Conservation (phyloP, 1,284 basidiomycete species). For the Malassezia vespertilionis region DNA sequence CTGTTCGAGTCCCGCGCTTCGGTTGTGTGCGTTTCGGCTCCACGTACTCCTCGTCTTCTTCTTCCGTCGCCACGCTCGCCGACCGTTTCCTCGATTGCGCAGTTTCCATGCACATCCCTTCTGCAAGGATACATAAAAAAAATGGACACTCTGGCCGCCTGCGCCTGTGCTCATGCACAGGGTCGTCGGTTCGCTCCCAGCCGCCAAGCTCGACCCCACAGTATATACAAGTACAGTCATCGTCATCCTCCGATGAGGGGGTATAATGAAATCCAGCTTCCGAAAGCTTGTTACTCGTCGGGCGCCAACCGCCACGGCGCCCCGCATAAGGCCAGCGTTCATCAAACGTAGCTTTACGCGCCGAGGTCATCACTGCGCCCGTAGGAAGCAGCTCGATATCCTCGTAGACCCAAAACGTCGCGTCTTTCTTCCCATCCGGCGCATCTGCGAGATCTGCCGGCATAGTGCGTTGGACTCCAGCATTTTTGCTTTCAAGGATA, state of each 20-base stretch:
- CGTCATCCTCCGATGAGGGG: slow-evolving; percentile 33
- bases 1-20: no score
- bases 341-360: slow-evolving; percentile 39
- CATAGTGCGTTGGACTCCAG: background rate
- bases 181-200: slow-evolving; percentile 47
- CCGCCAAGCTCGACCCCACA: slow-evolving; percentile 39
- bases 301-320: slow-evolving; percentile 46
- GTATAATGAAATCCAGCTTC: slow-evolving; percentile 44
- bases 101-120: background rate
- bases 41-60: background rate
- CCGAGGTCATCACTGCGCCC: slow-evolving; percentile 31
- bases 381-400: slow-evolving; percentile 28
- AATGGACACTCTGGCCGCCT: slow-evolving; percentile 41
- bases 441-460: slow-evolving; percentile 9
- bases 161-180: slow-evolving; percentile 40
- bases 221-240: slow-evolving; percentile 44
- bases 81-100: background rate
- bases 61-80: no score
- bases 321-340: slow-evolving; percentile 40
- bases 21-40: background rate
- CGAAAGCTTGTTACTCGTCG: slow-evolving; percentile 45
- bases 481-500: slow-evolving; percentile 5
- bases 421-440: slow-evolving; percentile 8
- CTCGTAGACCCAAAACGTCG: slow-evolving; percentile 20
- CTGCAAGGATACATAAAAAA: slow-evolving; percentile 29